These are phyloP conservation scores for Carallia pectinifolia DNA, from an alignment of 345 rosid genomes.

Conservation along the genomic window DNA sequence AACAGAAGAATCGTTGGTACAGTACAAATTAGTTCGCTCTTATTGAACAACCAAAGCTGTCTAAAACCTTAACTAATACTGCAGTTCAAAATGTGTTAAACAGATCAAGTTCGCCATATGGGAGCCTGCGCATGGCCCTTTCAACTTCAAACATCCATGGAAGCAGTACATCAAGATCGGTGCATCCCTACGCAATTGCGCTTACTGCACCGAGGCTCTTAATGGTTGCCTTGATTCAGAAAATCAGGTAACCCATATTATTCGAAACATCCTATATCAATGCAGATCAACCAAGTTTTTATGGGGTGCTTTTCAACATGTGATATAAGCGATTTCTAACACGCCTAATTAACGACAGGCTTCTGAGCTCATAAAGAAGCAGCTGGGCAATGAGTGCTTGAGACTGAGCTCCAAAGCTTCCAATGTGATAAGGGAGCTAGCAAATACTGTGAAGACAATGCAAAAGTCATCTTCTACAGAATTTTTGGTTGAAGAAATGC, in stretches of 20 bases:
- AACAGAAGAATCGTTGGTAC: conserved; percentile 47
- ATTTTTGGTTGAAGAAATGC: conserved; percentile 37
- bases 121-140: conserved; percentile 57
- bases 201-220: conserved; percentile 44
- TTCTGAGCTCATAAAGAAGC: conserved; percentile 37
- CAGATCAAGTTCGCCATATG: conserved; percentile 49
- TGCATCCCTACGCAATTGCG: conserved; percentile 37
- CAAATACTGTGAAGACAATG: conserved; percentile 33
- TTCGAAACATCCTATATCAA: not conserved
- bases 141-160: conserved; percentile 56
- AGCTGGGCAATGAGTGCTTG: conserved; percentile 28
- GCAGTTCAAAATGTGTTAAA: not conserved
- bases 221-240: conserved; percentile 34
- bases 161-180: conserved; percentile 47
- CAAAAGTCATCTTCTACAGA: conserved; percentile 29
- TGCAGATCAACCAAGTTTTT: not conserved
- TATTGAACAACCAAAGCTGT: not conserved
- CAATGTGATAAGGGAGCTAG: conserved; percentile 33
- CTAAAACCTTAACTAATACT: not conserved
- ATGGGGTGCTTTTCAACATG: not conserved
- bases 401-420: conserved; percentile 38
- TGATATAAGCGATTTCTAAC: not conserved
- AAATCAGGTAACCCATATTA: conserved; percentile 23
- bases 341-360: conserved; percentile 22
- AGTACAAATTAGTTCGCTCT: conserved; percentile 2